A percentile compares a stretch with the other conserved stretches of the same genome.
Evolutionary conservation across 176 grass and related monocot genomes (phyloP).

Genomic region (Leersia perrieri): DNA sequence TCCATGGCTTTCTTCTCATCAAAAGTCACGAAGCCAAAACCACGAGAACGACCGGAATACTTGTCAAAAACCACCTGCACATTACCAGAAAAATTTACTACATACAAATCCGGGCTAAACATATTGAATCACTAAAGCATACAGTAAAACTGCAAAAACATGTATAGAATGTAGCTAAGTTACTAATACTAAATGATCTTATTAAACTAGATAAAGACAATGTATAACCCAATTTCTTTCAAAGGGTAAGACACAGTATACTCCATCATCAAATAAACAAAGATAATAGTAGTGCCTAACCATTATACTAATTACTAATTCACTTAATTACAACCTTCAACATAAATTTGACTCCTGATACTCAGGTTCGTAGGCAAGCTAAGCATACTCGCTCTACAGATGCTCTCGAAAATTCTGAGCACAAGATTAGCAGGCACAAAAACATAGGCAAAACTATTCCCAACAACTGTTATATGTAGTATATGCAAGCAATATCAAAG

Average conservation of each 20-base stretch:
- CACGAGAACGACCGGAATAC: constrained; percentile 87
- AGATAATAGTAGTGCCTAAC: no score
- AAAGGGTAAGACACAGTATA: not conserved
- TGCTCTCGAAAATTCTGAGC: not conserved
- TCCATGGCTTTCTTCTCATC: constrained; percentile 95
- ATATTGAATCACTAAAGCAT: not conserved
- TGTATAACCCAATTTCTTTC: not conserved
- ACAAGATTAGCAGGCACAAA: not conserved
- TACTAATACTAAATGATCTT: not conserved
- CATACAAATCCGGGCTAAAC: not conserved
- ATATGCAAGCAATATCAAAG: not conserved
- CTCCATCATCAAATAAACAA: not conserved
- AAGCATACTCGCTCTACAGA: not conserved
- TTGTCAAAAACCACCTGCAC: constrained; percentile 84
- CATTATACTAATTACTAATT: not conserved
- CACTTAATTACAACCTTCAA: not conserved
- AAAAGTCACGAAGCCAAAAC: constrained; percentile 96
- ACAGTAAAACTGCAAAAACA: not conserved
- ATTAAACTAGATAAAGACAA: not conserved
- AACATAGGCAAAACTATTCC: not conserved
- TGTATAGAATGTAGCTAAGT: not conserved
- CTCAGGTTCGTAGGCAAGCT: not conserved
- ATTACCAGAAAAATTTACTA: not conserved
- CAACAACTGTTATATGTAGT: not conserved
- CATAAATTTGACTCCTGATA: not conserved